A percentile compares a stretch with the other conserved stretches of the same genome.
Evolutionary conservation across 1,284 basidiomycete species (phyloP).

Genomic region (Boletus sp.): DNA sequence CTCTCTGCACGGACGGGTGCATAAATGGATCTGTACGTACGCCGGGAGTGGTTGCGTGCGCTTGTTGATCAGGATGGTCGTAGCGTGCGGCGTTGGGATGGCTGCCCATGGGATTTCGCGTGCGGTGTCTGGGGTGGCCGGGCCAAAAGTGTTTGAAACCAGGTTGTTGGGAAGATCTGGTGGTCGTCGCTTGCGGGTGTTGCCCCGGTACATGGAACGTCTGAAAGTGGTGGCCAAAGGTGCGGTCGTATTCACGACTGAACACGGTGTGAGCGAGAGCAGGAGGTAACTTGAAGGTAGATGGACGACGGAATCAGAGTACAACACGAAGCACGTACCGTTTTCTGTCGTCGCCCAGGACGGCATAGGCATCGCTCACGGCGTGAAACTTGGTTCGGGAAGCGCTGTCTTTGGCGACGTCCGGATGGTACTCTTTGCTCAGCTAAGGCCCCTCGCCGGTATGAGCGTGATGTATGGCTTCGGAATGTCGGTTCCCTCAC

Average conservation of each 20-base stretch:
- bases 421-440: conserved; percentile 49
- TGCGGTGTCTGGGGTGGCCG: conserved; percentile 22
- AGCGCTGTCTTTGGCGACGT: conserved; percentile 38
- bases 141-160: conserved; percentile 29
- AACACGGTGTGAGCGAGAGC: not conserved
- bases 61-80: conserved; percentile 13
- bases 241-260: conserved; percentile 34
- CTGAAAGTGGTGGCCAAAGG: conserved; percentile 8
- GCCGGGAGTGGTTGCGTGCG: conserved; percentile 4
- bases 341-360: conserved; percentile 45
- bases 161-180: conserved; percentile 24
- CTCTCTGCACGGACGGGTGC: conserved; percentile 27
- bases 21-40: conserved; percentile 22
- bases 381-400: conserved; percentile 44
- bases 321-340: conserved; percentile 35
- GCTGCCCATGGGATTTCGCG: conserved; percentile 11
- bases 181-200: conserved; percentile 32
- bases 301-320: no score
- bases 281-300: no score
- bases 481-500: conserved; percentile 20
- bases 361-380: conserved; percentile 46
- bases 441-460: conserved; percentile 37
- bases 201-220: conserved; percentile 10
- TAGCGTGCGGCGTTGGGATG: conserved; percentile 6
- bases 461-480: not conserved